These are phyloP conservation scores for Yamadazyma kanchanaburiensis DNA, from an alignment of 1,139 yeast species.

Conservation along the genomic window DNA sequence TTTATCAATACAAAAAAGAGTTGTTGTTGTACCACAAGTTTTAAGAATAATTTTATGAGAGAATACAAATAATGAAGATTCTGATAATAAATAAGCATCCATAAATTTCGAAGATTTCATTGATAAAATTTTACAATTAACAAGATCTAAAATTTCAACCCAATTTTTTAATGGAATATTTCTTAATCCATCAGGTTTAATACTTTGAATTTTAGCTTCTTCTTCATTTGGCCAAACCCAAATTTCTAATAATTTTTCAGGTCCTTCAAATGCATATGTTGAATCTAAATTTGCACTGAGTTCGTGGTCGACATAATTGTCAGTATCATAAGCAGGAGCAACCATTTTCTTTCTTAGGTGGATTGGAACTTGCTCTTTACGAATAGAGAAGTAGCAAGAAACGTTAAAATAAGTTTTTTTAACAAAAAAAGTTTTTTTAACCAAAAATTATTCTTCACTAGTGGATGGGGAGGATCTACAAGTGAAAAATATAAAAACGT, in stretches of 20 bases:
- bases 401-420: slow-evolving; percentile 47
- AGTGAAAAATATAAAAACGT: slow-evolving; percentile 24
- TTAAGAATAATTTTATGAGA: slow-evolving; percentile 82
- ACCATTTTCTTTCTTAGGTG: slow-evolving; percentile 31
- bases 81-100: slow-evolving; percentile 87
- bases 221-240: slow-evolving; percentile 64
- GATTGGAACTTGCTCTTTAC: slow-evolving; percentile 48
- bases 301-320: slow-evolving; percentile 69
- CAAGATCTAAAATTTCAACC: slow-evolving; percentile 73
- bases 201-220: slow-evolving; percentile 33
- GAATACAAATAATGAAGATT: slow-evolving; percentile 86
- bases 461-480: slow-evolving; percentile 36
- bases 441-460: slow-evolving; percentile 24
- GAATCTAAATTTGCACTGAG: slow-evolving; percentile 81
- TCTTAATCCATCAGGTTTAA: slow-evolving; percentile 49
- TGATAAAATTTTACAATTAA: slow-evolving; percentile 85
- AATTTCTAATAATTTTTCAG: slow-evolving; percentile 87
- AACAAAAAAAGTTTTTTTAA: slow-evolving; percentile 13
- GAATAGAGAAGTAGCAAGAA: slow-evolving; percentile 52
- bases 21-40: slow-evolving; percentile 96
- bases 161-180: slow-evolving; percentile 64
- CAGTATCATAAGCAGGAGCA: slow-evolving; percentile 42
- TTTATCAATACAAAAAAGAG: slow-evolving; percentile 70
- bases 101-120: slow-evolving; percentile 62
- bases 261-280: slow-evolving; percentile 92